Evolutionary conservation across 768 basidiomycete species (phyloP), one percentile per base, ranked within the genome.

Genomic region (Macrolepiota albuminosa): DNA sequence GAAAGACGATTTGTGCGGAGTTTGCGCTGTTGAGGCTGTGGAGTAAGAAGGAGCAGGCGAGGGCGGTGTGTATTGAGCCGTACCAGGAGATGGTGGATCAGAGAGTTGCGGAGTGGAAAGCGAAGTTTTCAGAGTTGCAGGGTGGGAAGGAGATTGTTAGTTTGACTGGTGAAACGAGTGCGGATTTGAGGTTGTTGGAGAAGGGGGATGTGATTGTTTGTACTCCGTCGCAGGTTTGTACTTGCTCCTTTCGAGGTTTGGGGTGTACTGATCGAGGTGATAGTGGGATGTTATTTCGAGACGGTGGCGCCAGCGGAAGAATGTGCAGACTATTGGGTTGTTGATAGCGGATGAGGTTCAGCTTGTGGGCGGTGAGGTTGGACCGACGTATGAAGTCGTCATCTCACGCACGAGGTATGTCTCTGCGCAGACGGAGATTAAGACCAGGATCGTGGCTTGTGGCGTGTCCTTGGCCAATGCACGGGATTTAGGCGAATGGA

Each of bases 11-110:
- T 45, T 96, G 94, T 64, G 97, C 95, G 0, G 97, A 99, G 71
- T 96, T 98, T 61, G 97, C 97, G 0, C 77, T 99, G 14, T 76
- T 99, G 51, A 84, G 95, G n/a, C 73, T 99, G 0, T 99, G 97
- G 97, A 91, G 92, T 52, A 93, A 93, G 72, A 76, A 79, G 6
- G 88, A 95, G 61, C 81, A 87, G 48, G 82, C 84, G 21, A 80
- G 95, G 18, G 95, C 95, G 0, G 93, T 98, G 3, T 98, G 96
- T 70, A 88, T 98, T 54, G 93, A 95, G 72, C 97, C 97, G 0
- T 97, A 91, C 71, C 95, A 95, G 66, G 97, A 98, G 66, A 96
- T 98, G 91, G 97, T 98, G 2, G 93, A 98, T 58, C 81, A 86
- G 64, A 83, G 95, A 3, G 91, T 95, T 0, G 75, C 78, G 34